phyloP scores from a whole-genome alignment of 805 yeast genomes.

The Pichia membranifaciens region DNA sequence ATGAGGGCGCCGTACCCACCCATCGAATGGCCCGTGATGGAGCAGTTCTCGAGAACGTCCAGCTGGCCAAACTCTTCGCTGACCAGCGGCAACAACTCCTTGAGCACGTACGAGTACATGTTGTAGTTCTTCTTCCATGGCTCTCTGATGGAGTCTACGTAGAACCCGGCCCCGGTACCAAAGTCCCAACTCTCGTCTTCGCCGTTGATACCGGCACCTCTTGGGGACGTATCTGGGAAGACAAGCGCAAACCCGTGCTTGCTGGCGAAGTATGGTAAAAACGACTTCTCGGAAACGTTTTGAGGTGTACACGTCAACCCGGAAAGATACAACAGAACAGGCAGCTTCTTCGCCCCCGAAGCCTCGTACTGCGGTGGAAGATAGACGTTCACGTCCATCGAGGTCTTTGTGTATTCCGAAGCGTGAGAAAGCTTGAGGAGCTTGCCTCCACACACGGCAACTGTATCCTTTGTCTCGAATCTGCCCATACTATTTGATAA shows the following conservation, averaged over 20 bases:
- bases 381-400: slow-evolving; percentile 80
- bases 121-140: slow-evolving; percentile 71
- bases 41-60: slow-evolving; percentile 53
- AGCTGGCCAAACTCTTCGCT: slow-evolving; percentile 38
- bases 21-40: slow-evolving; percentile 97
- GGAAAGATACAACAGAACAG: slow-evolving; percentile 73
- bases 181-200: slow-evolving; percentile 71
- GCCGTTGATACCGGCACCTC: slow-evolving; percentile 74
- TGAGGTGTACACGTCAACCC: slow-evolving; percentile 93
- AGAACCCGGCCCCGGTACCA: slow-evolving; percentile 95
- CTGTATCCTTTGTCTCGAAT: slow-evolving; percentile 47
- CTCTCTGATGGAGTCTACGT: slow-evolving; percentile 72
- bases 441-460: slow-evolving; percentile 67
- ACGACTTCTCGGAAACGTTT: slow-evolving; percentile 91
- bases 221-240: slow-evolving; percentile 95
- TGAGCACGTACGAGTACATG: slow-evolving; percentile 79
- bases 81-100: slow-evolving; percentile 60
- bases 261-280: slow-evolving; percentile 73
- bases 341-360: slow-evolving; percentile 40
- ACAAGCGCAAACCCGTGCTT: slow-evolving; percentile 81
- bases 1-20: slow-evolving; percentile 93
- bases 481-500: neutral
- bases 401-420: slow-evolving; percentile 56
- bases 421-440: slow-evolving; percentile 70
- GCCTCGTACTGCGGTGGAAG: slow-evolving; percentile 54